A percentile compares a stretch with the other conserved stretches of the same genome.
These are phyloP conservation scores for Boletus subcaerulescens DNA, from an alignment of 768 basidiomycete genomes.

Conservation along the genomic window DNA sequence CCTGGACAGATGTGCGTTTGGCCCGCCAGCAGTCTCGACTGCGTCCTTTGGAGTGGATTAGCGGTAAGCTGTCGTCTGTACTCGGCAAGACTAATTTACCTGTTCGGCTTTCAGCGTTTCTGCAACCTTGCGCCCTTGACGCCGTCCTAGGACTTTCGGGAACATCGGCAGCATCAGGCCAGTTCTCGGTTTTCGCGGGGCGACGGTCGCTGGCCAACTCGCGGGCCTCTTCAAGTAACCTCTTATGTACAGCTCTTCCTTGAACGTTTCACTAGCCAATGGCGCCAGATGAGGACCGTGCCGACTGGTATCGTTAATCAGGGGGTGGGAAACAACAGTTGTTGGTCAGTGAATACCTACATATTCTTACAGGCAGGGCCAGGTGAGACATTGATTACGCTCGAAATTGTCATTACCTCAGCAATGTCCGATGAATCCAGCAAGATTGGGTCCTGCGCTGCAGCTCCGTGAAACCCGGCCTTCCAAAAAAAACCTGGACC, in stretches of 20 bases:
- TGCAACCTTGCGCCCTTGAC: conserved; percentile 18
- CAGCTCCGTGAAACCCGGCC: not conserved
- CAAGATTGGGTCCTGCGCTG: not conserved
- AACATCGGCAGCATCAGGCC: not conserved
- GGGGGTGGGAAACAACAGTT: not conserved
- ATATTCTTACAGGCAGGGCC: not conserved
- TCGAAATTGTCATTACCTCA: conserved; percentile 4
- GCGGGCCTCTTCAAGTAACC: conserved; percentile 26
- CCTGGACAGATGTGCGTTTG: conserved; percentile 1
- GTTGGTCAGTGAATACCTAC: conserved; percentile 1
- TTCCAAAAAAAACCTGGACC: not conserved
- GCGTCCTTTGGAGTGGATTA: conserved; percentile 8
- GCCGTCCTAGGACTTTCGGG: conserved; percentile 18
- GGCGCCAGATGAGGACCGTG: conserved; percentile 14
- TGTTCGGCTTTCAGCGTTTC: conserved; percentile 11
- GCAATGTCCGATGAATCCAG: conserved; percentile 1
- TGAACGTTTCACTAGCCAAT: conserved; percentile 28
- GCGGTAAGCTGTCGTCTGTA: not conserved
- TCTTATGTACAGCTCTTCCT: conserved; percentile 26
- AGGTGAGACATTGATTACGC: not conserved
- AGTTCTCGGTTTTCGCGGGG: not conserved
- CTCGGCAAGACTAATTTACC: conserved; percentile 7
- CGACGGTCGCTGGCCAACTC: conserved; percentile 4
- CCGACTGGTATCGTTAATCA: conserved; percentile 8
- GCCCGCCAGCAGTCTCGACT: not conserved